A percentile compares a stretch with the other conserved stretches of the same genome.
phyloP scores from a whole-genome alignment of 805 yeast species.

The Tetrapisispora phaffii region DNA sequence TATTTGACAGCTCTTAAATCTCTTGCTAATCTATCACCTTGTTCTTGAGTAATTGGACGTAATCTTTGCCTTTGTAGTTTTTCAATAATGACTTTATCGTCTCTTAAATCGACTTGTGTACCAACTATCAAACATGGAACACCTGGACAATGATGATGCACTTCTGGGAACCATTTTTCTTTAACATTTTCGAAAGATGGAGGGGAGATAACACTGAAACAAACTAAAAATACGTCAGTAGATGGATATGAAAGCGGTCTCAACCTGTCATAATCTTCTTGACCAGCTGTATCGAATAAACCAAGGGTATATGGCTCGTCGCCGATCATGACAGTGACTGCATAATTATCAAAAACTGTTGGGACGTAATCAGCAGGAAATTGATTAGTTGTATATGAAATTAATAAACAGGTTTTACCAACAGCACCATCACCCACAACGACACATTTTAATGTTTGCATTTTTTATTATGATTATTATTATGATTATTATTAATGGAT shows the following conservation, averaged over 20 bases:
- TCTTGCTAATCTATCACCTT: slow-evolving; percentile 87
- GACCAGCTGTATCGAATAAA: slow-evolving; percentile 97
- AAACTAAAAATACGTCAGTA: slow-evolving; percentile 90
- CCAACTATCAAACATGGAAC: slow-evolving; percentile 96
- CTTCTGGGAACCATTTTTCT: slow-evolving; percentile 98
- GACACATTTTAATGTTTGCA: slow-evolving; percentile 75
- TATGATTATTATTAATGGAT: not conserved
- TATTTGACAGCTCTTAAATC: slow-evolving; percentile 93
- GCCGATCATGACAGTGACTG: slow-evolving; percentile 91
- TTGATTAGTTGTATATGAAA: slow-evolving; percentile 92
- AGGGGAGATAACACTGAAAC: slow-evolving; percentile 94
- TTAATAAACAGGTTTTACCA: slow-evolving; percentile 92
- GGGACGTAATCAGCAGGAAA: slow-evolving; percentile 98
- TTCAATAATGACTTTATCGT: slow-evolving; percentile 83
- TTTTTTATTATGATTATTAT: slow-evolving; percentile 8
- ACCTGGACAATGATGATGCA: slow-evolving; percentile 96
- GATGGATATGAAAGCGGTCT: slow-evolving; percentile 96
- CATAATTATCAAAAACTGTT: slow-evolving; percentile 94
- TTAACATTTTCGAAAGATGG: slow-evolving; percentile 95
- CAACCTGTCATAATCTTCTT: slow-evolving; percentile 95
- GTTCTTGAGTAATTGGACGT: slow-evolving; percentile 55
- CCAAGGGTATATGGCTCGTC: slow-evolving; percentile 97
- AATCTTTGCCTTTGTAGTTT: slow-evolving; percentile 85
- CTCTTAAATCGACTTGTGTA: slow-evolving; percentile 90
- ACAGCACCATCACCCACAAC: slow-evolving; percentile 99